Base-by-base conservation (phyloP, 306 rosid genomes). In the Lotus japonicus region DNA sequence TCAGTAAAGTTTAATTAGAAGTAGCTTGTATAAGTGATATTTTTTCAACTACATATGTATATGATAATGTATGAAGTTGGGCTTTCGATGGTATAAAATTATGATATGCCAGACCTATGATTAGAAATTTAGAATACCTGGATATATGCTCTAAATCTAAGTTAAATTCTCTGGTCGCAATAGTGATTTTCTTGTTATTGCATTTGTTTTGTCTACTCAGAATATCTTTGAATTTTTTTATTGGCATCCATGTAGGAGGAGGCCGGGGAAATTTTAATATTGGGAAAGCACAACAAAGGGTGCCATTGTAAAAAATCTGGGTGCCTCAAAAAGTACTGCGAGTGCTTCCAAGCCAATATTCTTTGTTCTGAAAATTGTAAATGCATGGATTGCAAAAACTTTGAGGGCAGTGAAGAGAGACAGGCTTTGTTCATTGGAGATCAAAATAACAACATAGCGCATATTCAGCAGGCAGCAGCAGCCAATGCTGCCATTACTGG, bases 401-500 rank as follows among this genome's bases (percentile, higher is more conserved):
- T 85, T 83, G 99, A 95, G 81, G 99, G 99, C 76, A 95, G 99
- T 83, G 99, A 90, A 87, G 99, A 95, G 85, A 87, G 99, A 66
- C 99, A 90, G 65, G 99, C 99, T 66, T 68, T 95, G 78, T 88
- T 87, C 77, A 96, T 90, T 65, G 97, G 97, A 65, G 97, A 95
- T 66, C 96, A 91, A 80, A 89, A 84, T 70, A 87, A 80, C 87
- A 94, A 82, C 88, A 87, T 90, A 46, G 82, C 84, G 35, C 80
- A 74, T 82, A 79, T 95, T 85, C 99, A 95, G 80, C 97, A 90
- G 80, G 96, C 96, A 39, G 99, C 99, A 78, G 95, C 95, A 39
- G 99, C 99, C 58, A 95, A 95, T 85, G 99, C 99, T 80, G 96
- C 97, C 80, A 90, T 95, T 73, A 95, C 99, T 49, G 99, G 97